Base-by-base conservation (phyloP, 257 asterid genomes). In the Avicennia marina region DNA sequence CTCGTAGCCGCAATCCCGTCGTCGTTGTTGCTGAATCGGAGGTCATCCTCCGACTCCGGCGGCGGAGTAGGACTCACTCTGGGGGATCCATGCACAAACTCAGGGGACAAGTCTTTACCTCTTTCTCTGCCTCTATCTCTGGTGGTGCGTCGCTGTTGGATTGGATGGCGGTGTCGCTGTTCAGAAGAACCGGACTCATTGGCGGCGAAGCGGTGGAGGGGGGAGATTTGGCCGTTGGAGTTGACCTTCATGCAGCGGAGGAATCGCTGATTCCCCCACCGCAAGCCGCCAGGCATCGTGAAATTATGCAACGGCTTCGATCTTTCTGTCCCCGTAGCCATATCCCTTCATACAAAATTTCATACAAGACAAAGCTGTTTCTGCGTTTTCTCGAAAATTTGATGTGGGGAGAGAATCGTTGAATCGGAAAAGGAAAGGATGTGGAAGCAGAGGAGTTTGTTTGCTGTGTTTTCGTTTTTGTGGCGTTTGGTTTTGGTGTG, bases 161-260 rank as follows among this genome's bases (percentile, higher is more conserved):
- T 67, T 63, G 69, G 65, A 17, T 27, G 21, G 29, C 16, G 75
- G 56, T 64, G 69, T 34, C 53, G 56, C 33, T 59, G 72, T 50
- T 64, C 67, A 25, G 75, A 67, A 29, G 60, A 48, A 18, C 45
- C 73, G 60, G 65, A 49, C 33, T 45, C 44, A 19, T 42, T 34
- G 72, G 36, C n/a, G 58, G 47, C 58, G 65, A 49, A 53, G 67
- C 77, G 75, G 66, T 59, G 72, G 21, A 36, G 59, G 16, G 72
- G 62, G 40, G 79, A 53, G 70, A 69, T 74, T 62, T 54, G 66
- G 1, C 72, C 80, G 50, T 58, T 44, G 55, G 88, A 75, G 75
- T 82, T 67, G 62, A 77, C 74, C 63, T 73, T 83, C 64, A 64
- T 70, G 72, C 86, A 83, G 24, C 89, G 80, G 72, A 83, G 82